A percentile compares a stretch with the other conserved stretches of the same genome.
Evolutionary conservation across 441 rosid species (phyloP).

Genomic region (Mallotus japonicus): DNA sequence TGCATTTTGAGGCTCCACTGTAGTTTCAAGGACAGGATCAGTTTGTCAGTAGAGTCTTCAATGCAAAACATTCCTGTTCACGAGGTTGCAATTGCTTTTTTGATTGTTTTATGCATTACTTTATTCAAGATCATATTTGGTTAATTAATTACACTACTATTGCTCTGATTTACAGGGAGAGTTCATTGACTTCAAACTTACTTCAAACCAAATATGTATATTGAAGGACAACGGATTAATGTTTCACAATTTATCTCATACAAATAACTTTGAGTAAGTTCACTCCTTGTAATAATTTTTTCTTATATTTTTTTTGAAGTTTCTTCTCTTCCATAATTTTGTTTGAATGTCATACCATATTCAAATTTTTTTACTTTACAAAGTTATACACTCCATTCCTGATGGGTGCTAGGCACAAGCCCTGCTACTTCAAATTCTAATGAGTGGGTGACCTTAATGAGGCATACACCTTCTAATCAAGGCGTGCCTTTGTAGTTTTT

Average conservation of each 20-base stretch:
- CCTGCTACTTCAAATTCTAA: not conserved
- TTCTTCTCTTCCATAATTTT: not conserved
- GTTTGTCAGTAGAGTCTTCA: constrained; percentile 51
- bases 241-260: constrained; percentile 37
- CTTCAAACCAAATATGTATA: constrained; percentile 72
- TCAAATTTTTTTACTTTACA: not conserved
- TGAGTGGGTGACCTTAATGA: too few relatives aligned
- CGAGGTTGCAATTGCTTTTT: constrained; percentile 47
- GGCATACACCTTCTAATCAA: not conserved
- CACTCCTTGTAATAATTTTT: not conserved
- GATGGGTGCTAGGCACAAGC: not conserved
- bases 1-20: constrained; percentile 49
- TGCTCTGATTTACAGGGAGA: constrained; percentile 53
- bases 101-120: constrained; percentile 11
- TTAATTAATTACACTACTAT: constrained; percentile 17
- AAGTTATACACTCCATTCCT: not conserved
- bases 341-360: not conserved
- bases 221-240: constrained; percentile 66
- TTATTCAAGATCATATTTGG: constrained; percentile 12
- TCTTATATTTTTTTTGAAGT: not conserved
- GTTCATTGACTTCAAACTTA: constrained; percentile 71
- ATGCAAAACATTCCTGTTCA: constrained; percentile 51
- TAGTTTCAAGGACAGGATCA: constrained; percentile 44
- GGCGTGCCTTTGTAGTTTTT: not conserved
- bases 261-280: constrained; percentile 54